Percentiles rank a stretch among this genome's conserved stretches.
These are phyloP conservation scores for Vicia villosa DNA, from an alignment of 306 rosid genomes.

Conservation along the genomic window DNA sequence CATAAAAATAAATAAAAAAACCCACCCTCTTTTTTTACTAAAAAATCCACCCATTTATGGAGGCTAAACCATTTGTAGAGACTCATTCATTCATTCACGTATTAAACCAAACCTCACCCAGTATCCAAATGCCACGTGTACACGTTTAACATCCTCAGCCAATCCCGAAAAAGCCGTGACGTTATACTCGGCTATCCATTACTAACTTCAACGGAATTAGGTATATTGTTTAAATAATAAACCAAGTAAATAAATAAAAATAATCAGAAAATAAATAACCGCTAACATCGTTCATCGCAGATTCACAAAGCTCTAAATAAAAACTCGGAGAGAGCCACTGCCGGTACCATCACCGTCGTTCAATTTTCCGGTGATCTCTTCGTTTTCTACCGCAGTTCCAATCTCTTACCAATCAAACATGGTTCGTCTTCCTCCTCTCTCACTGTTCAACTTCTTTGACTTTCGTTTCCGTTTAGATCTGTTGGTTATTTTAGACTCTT, in stretches of 20 bases:
- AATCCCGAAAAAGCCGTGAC: slow-evolving; percentile 49
- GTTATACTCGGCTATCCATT: slow-evolving; percentile 30
- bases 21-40: too few relatives aligned
- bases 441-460: neutral
- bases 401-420: slow-evolving; percentile 26
- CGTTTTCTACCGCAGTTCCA: slow-evolving; percentile 1
- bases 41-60: too few relatives aligned
- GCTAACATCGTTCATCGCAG: neutral
- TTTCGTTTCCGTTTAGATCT: slow-evolving; percentile 30
- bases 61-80: too few relatives aligned
- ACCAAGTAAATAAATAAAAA: slow-evolving; percentile 7
- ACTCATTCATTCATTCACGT: neutral
- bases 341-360: slow-evolving; percentile 37
- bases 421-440: slow-evolving; percentile 23
- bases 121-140: slow-evolving; percentile 1
- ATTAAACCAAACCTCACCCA: neutral
- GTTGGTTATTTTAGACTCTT: neutral
- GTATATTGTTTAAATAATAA: neutral
- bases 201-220: neutral
- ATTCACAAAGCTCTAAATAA: slow-evolving; percentile 5
- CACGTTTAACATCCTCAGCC: neutral
- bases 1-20: neutral
- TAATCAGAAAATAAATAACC: slow-evolving; percentile 6
- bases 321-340: slow-evolving; percentile 35
- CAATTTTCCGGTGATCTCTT: slow-evolving; percentile 43